Evolutionary conservation across 805 yeast genomes (phyloP).

Genomic region (Ogataea populi-albae): DNA sequence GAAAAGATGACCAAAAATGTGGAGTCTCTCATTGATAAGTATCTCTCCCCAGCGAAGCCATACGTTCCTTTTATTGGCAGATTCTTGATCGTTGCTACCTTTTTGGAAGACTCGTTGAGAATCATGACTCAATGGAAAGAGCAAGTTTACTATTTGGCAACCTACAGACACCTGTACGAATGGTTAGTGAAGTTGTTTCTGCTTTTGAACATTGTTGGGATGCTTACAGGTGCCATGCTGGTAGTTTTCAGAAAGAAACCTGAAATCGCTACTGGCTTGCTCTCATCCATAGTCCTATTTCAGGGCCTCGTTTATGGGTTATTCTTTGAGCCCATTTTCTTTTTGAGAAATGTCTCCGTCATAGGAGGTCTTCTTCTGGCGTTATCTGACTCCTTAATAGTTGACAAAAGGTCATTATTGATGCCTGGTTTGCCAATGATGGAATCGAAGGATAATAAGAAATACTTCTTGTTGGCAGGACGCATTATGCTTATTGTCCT

Average conservation of each 20-base stretch:
- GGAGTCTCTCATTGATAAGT: conserved; percentile 52
- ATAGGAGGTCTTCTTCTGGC: conserved; percentile 91
- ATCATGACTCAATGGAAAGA: conserved; percentile 86
- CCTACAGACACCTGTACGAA: conserved; percentile 74
- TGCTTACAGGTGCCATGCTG: conserved; percentile 70
- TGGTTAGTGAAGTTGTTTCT: conserved; percentile 76
- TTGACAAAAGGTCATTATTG: conserved; percentile 61
- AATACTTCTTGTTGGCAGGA: conserved; percentile 83
- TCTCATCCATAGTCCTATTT: conserved; percentile 66
- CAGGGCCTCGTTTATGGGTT: conserved; percentile 91
- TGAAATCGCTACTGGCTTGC: conserved; percentile 64
- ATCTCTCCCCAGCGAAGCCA: conserved; percentile 56
- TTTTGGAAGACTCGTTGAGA: conserved; percentile 83
- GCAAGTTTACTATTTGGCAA: conserved; percentile 80
- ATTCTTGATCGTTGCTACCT: conserved; percentile 88
- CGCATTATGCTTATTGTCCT: conserved; percentile 79
- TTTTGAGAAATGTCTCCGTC: conserved; percentile 83
- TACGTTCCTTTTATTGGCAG: conserved; percentile 87
- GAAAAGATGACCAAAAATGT: conserved; percentile 51
- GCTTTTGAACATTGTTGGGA: conserved; percentile 56
- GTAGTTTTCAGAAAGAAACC: conserved; percentile 68
- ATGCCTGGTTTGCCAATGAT: conserved; percentile 78
- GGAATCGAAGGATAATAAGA: conserved; percentile 68
- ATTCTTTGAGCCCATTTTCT: conserved; percentile 73
- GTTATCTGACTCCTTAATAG: conserved; percentile 78